These are phyloP conservation scores for Cryptococcus maquisensis DNA, from an alignment of 1,284 basidiomycete species.

Conservation along the genomic window DNA sequence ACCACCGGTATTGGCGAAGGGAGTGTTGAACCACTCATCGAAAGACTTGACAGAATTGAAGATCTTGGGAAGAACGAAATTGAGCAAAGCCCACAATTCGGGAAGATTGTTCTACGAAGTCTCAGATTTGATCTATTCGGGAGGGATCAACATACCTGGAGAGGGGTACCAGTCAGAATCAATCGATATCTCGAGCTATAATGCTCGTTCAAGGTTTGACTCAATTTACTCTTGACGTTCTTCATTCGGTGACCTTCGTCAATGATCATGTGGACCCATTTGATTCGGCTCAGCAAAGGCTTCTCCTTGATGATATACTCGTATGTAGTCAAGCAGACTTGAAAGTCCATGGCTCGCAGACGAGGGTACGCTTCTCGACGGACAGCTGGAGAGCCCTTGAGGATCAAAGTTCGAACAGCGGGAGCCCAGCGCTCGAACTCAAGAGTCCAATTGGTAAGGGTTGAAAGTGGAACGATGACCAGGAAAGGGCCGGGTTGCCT, in stretches of 20 bases:
- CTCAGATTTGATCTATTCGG: constrained; percentile 3
- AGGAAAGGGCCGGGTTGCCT: constrained; percentile 90
- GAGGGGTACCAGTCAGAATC: constrained; percentile 94
- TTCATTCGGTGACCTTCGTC: constrained; percentile 99
- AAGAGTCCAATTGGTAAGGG: constrained; percentile 96
- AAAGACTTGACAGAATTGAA: constrained; percentile 99
- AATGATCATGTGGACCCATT: constrained; percentile 99
- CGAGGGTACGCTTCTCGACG: constrained; percentile 44
- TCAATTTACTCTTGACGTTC: constrained; percentile 93
- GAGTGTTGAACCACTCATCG: constrained; percentile 99
- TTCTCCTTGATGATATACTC: constrained; percentile 99
- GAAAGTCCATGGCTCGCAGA: constrained; percentile 63
- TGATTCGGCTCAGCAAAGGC: constrained; percentile 80
- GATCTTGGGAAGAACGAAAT: constrained; percentile 96
- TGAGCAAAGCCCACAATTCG: constrained; percentile 95
- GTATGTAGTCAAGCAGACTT: constrained; percentile 94
- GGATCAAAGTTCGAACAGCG: constrained; percentile 73
- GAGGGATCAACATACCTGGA: constrained; percentile 58
- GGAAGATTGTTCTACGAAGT: constrained; percentile 78
- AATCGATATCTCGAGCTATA: constrained; percentile 92
- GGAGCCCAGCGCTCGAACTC: constrained; percentile 99
- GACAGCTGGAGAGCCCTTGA: constrained; percentile 82
- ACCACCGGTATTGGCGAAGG: constrained; percentile 94
- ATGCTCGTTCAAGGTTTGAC: constrained; percentile 86
- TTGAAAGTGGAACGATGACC: constrained; percentile 95